phyloP scores from a whole-genome alignment of 2,329 filamentous ascomycete species.

The Zasmidium cellare region DNA sequence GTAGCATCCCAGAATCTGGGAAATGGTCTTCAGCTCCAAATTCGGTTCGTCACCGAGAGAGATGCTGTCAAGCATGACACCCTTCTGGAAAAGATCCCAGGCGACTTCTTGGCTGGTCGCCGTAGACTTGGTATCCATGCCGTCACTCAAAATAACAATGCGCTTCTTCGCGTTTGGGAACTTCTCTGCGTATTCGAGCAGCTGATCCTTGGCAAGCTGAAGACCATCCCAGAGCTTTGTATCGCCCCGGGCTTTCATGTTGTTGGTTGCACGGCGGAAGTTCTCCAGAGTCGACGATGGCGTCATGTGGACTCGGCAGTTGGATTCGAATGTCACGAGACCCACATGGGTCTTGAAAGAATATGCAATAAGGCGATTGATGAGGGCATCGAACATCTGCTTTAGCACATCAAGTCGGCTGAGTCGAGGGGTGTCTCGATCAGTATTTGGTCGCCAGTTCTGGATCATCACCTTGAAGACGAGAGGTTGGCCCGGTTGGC shows the following conservation, averaged over 20 bases:
- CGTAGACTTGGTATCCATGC: slow-evolving; percentile 36
- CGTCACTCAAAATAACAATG: slow-evolving; percentile 41
- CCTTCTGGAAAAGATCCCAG: slow-evolving; percentile 24
- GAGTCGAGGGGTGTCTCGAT: slow-evolving; percentile 10
- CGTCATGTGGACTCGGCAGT: slow-evolving; percentile 27
- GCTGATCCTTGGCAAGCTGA: slow-evolving; percentile 34
- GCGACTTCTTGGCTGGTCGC: slow-evolving; percentile 23
- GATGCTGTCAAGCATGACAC: slow-evolving; percentile 39
- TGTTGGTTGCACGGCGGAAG: slow-evolving; percentile 36
- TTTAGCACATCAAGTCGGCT: slow-evolving; percentile 37
- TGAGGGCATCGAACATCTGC: slow-evolving; percentile 40
- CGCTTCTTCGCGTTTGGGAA: slow-evolving; percentile 39
- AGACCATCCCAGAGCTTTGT: slow-evolving; percentile 41
- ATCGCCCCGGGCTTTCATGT: slow-evolving; percentile 33
- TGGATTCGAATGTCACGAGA: slow-evolving; percentile 36
- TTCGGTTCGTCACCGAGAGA: slow-evolving; percentile 34
- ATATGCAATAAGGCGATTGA: slow-evolving; percentile 41
- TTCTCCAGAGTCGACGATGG: slow-evolving; percentile 39
- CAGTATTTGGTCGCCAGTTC: not conserved
- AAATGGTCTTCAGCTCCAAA: slow-evolving; percentile 31
- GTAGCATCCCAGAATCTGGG: slow-evolving; percentile 37
- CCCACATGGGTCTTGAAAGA: slow-evolving; percentile 39
- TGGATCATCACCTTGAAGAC: slow-evolving; percentile 23
- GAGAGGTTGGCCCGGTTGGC: slow-evolving; percentile 14
- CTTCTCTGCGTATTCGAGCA: slow-evolving; percentile 30